A percentile compares a stretch with the other conserved stretches of the same genome.
Conservation (phyloP, 148 eudicot genomes). For the Chenopodium formosanum region DNA sequence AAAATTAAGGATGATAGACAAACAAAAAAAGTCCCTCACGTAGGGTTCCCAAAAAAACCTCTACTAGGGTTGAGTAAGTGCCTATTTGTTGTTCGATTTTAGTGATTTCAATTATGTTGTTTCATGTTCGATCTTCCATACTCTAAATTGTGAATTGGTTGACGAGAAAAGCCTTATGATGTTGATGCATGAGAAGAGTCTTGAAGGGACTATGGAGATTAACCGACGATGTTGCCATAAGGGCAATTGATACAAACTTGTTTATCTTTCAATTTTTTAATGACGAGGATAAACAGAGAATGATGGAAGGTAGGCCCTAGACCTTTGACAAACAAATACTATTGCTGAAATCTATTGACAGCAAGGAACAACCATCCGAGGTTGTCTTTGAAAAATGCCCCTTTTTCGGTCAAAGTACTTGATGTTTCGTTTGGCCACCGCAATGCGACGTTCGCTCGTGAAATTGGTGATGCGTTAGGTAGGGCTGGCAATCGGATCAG, state of each 20-base stretch:
- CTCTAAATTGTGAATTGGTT: too few relatives aligned
- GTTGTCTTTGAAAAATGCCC: not conserved
- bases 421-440: not conserved
- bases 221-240: not conserved
- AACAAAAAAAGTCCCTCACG: too few relatives aligned
- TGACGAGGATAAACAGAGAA: not conserved
- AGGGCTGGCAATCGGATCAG: too few relatives aligned
- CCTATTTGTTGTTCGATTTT: too few relatives aligned
- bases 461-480: not conserved
- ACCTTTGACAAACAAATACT: not conserved
- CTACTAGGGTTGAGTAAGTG: too few relatives aligned
- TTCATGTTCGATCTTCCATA: too few relatives aligned
- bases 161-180: too few relatives aligned
- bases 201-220: not conserved
- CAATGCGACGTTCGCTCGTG: too few relatives aligned
- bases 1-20: too few relatives aligned
- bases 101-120: too few relatives aligned
- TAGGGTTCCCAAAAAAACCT: too few relatives aligned
- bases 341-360: not conserved
- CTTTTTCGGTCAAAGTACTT: not conserved
- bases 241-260: not conserved
- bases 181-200: too few relatives aligned
- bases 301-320: not conserved
- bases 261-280: not conserved
- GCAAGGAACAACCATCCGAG: not conserved